These are phyloP conservation scores for Gnetum montanum DNA, from an alignment of 75 land plant species.

Conservation along the genomic window DNA sequence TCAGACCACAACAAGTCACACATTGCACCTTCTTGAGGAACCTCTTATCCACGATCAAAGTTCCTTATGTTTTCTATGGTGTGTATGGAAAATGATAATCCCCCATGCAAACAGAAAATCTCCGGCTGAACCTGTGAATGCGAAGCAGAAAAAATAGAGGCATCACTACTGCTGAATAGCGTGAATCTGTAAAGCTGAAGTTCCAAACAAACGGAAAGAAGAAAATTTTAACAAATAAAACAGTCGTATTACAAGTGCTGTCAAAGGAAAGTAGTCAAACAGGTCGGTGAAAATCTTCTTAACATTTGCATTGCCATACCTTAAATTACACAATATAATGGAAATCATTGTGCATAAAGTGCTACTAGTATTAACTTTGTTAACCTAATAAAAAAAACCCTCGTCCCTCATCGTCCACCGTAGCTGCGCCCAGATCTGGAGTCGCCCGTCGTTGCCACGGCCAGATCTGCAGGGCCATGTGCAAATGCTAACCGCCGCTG, in stretches of 20 bases:
- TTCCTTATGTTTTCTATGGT: conserved; percentile 86
- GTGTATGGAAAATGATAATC: conserved; percentile 87
- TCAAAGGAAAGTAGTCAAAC: conserved; percentile 88
- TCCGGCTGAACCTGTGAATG: conserved; percentile 92
- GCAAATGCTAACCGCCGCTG: too few species aligned
- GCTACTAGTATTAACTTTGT: too few species aligned
- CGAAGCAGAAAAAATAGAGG: conserved; percentile 3
- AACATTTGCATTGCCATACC: conserved; percentile 91
- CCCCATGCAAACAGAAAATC: conserved; percentile 93
- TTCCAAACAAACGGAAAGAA: too few species aligned
- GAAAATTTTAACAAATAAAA: too few species aligned
- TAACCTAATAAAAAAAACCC: too few species aligned
- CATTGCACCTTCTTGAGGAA: conserved; percentile 93
- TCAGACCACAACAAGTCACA: conserved; percentile 91
- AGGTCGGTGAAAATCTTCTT: conserved; percentile 93
- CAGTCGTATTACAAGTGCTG: conserved; percentile 61
- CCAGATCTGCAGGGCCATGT: too few species aligned
- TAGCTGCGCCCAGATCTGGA: too few species aligned
- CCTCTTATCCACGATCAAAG: conserved; percentile 94
- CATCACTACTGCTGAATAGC: background rate
- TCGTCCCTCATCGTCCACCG: too few species aligned
- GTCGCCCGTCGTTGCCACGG: too few species aligned
- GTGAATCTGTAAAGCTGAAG: too few species aligned
- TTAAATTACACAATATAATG: conserved; percentile 18
- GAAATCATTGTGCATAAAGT: too few species aligned